Evolutionary conservation across 2,329 filamentous ascomycete species (phyloP).

Genomic region (Corinectria fuckeliana): DNA sequence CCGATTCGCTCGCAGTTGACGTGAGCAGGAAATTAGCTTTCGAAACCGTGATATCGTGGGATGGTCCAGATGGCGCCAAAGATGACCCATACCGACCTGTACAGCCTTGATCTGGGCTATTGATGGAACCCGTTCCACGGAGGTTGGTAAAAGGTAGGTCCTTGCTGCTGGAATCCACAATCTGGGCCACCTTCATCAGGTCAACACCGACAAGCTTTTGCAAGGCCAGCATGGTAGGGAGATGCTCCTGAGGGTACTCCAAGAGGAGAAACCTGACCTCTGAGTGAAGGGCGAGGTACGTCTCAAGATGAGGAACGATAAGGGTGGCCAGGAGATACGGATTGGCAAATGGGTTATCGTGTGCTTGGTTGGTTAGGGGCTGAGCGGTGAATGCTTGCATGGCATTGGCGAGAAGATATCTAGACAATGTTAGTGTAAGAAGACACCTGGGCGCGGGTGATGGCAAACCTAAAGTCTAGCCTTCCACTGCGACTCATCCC

Average conservation of each 20-base stretch:
- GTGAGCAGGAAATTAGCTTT: conserved; percentile 65
- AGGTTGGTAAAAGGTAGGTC: conserved; percentile 49
- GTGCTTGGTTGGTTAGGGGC: conserved; percentile 55
- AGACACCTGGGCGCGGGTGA: neutral
- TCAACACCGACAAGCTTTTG: conserved; percentile 63
- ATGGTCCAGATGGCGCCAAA: conserved; percentile 34
- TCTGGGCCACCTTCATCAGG: conserved; percentile 64
- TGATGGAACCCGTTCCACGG: conserved; percentile 43
- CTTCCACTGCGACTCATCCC: conserved; percentile 60
- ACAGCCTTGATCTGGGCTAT: conserved; percentile 33
- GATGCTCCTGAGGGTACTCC: conserved; percentile 63
- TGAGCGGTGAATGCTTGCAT: conserved; percentile 65
- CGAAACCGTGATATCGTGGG: conserved; percentile 48
- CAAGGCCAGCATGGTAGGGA: conserved; percentile 62
- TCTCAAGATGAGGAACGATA: conserved; percentile 66
- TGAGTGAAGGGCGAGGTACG: conserved; percentile 60
- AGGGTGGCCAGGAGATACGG: conserved; percentile 62
- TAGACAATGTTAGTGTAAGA: conserved; percentile 35
- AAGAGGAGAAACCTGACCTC: conserved; percentile 63
- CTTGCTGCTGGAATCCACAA: conserved; percentile 54
- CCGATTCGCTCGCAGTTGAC: conserved; percentile 58
- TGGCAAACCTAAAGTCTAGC: conserved; percentile 62
- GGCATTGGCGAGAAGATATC: conserved; percentile 65
- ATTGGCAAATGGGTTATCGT: conserved; percentile 62
- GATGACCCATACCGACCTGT: conserved; percentile 27